phyloP scores from a whole-genome alignment of 1,284 basidiomycete genomes.

The Phlebopus sp. region DNA sequence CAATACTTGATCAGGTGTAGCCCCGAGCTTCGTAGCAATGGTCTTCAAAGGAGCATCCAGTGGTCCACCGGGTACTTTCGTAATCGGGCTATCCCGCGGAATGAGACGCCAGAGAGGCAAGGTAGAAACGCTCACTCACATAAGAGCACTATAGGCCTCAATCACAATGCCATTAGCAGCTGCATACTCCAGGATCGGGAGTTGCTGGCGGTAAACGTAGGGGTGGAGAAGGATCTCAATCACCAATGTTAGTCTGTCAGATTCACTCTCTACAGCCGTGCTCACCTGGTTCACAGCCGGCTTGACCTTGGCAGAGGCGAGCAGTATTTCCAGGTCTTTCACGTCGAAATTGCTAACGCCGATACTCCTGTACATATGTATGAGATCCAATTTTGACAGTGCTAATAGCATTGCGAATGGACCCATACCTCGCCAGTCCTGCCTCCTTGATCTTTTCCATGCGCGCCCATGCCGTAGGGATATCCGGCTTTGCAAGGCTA shows the following conservation, averaged over 20 bases:
- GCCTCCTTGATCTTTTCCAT: constrained; percentile 57
- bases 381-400: neutral
- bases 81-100: constrained; percentile 50
- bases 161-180: constrained; percentile 58
- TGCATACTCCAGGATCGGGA: constrained; percentile 55
- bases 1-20: constrained; percentile 65
- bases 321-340: constrained; percentile 50
- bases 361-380: constrained; percentile 50
- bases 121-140: constrained; percentile 36
- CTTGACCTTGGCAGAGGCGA: constrained; percentile 54
- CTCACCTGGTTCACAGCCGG: constrained; percentile 73
- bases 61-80: constrained; percentile 58
- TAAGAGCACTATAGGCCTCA: constrained; percentile 69
- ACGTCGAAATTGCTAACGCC: constrained; percentile 76
- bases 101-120: constrained; percentile 3
- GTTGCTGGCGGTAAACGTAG: constrained; percentile 59
- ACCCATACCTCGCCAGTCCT: constrained; percentile 53
- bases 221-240: constrained; percentile 64
- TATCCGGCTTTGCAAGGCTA: constrained; percentile 45
- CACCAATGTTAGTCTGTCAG: constrained; percentile 10
- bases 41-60: constrained; percentile 60
- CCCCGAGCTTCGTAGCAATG: constrained; percentile 54
- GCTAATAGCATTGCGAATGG: neutral
- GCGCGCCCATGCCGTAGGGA: constrained; percentile 58
- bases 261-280: constrained; percentile 4